Conservation (phyloP, 2,329 filamentous ascomycete genomes). For the Scedosporium boydii region DNA sequence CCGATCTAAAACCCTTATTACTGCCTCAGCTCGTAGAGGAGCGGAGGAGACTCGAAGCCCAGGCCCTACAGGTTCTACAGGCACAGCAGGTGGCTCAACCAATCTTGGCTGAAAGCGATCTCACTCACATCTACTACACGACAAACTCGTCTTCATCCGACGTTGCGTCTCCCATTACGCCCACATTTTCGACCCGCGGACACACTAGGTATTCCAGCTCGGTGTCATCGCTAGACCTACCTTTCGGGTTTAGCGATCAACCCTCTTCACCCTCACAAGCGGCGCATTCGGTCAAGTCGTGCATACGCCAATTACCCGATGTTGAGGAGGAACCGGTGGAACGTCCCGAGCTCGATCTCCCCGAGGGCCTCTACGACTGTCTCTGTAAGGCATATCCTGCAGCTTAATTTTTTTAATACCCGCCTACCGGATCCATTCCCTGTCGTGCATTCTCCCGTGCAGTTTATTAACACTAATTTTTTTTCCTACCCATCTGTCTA, state of each 20-base stretch:
- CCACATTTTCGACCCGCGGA: slow-evolving; percentile 57
- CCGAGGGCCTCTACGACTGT: slow-evolving; percentile 51
- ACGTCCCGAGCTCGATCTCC: slow-evolving; percentile 49
- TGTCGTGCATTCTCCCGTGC: not conserved
- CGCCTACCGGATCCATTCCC: not conserved
- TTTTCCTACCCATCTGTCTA: slow-evolving; percentile 32
- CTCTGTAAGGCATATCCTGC: slow-evolving; percentile 52
- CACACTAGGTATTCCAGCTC: slow-evolving; percentile 64
- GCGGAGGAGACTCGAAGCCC: slow-evolving; percentile 31
- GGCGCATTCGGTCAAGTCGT: slow-evolving; percentile 28
- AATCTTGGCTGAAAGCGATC: slow-evolving; percentile 18
- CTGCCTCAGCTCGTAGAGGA: slow-evolving; percentile 45
- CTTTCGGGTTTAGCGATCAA: slow-evolving; percentile 38
- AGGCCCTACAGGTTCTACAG: slow-evolving; percentile 4
- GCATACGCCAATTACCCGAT: slow-evolving; percentile 63
- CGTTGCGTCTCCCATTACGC: slow-evolving; percentile 59
- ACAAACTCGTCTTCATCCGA: slow-evolving; percentile 55
- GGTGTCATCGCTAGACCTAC: slow-evolving; percentile 64
- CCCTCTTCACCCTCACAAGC: slow-evolving; percentile 41
- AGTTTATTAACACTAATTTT: slow-evolving; percentile 11
- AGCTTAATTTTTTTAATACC: slow-evolving; percentile 3
- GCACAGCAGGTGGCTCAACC: not conserved
- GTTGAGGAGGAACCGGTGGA: slow-evolving; percentile 77
- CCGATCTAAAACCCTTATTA: slow-evolving; percentile 41
- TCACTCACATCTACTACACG: slow-evolving; percentile 31